Percentiles rank a stretch among this genome's conserved stretches.
These are phyloP conservation scores for Apophysomyces sp. DNA, from an alignment of 371 early-diverging fungal species.

Conservation along the genomic window DNA sequence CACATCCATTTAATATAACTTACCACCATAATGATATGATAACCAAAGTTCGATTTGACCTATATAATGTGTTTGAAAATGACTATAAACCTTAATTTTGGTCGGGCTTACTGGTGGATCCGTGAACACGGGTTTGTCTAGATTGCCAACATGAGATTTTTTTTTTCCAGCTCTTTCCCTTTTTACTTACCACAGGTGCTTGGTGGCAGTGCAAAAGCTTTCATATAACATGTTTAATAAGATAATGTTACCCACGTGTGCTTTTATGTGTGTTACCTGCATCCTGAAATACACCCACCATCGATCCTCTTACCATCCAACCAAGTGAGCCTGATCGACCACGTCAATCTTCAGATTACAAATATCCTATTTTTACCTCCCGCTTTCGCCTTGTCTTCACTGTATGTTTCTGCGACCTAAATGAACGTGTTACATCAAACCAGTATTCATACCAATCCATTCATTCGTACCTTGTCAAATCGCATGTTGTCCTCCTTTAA, in stretches of 20 bases:
- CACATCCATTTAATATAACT: neutral
- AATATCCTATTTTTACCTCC: constrained; percentile 36
- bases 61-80: constrained; percentile 7
- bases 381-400: constrained; percentile 87
- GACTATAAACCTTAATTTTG: neutral
- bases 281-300: constrained; percentile 92
- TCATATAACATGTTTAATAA: neutral
- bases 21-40: constrained; percentile 90
- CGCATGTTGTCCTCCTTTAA: constrained; percentile 56
- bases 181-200: constrained; percentile 56
- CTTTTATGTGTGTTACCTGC: constrained; percentile 44
- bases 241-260: neutral
- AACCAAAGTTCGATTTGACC: constrained; percentile 61
- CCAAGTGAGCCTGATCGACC: constrained; percentile 58
- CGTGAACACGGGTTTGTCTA: constrained; percentile 70
- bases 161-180: neutral
- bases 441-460: neutral
- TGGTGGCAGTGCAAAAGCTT: constrained; percentile 80
- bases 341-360: neutral
- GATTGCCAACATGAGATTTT: neutral
- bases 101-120: constrained; percentile 60
- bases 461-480: constrained; percentile 53
- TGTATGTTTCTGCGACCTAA: constrained; percentile 80
- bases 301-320: constrained; percentile 85
- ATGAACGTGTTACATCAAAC: neutral